Conservation (phyloP, 495 filamentous ascomycete genomes). For the Immersiella caudata region DNA sequence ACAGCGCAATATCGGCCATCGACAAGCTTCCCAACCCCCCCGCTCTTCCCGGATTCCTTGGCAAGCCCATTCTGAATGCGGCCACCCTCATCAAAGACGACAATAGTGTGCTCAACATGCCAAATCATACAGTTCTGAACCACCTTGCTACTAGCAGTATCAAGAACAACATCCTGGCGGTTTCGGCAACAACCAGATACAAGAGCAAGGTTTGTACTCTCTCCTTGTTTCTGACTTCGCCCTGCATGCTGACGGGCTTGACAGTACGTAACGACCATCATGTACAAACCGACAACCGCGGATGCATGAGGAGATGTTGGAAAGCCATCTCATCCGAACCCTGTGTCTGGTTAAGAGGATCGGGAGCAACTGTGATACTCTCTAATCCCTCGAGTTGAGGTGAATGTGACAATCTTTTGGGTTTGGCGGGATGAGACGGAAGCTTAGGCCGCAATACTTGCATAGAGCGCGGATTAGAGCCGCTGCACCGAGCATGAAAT, state of each 20-base stretch:
- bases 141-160: conserved; percentile 99
- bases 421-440: not conserved
- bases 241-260: conserved; percentile 22
- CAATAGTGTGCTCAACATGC: conserved; percentile 91
- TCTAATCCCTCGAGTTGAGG: conserved; percentile 9
- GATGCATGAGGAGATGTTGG: conserved; percentile 8
- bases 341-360: conserved; percentile 13
- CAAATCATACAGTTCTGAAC: conserved; percentile 95
- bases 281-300: conserved; percentile 82
- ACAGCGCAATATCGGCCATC: conserved; percentile 67
- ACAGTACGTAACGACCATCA: conserved; percentile 95
- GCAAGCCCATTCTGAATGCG: conserved; percentile 92
- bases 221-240: not conserved
- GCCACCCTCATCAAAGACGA: conserved; percentile 93
- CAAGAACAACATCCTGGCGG: conserved; percentile 93
- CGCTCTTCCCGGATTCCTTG: conserved; percentile 84
- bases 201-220: conserved; percentile 75
- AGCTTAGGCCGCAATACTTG: not conserved
- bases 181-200: conserved; percentile 94
- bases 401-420: not conserved
- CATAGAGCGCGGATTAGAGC: conserved; percentile 4
- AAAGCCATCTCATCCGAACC: not conserved
- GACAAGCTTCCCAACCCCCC: conserved; percentile 81
- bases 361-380: conserved; percentile 4
- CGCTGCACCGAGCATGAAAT: not conserved